phyloP scores from a whole-genome alignment of 176 grass and related monocot genomes.

The Cenchrus purpureus region DNA sequence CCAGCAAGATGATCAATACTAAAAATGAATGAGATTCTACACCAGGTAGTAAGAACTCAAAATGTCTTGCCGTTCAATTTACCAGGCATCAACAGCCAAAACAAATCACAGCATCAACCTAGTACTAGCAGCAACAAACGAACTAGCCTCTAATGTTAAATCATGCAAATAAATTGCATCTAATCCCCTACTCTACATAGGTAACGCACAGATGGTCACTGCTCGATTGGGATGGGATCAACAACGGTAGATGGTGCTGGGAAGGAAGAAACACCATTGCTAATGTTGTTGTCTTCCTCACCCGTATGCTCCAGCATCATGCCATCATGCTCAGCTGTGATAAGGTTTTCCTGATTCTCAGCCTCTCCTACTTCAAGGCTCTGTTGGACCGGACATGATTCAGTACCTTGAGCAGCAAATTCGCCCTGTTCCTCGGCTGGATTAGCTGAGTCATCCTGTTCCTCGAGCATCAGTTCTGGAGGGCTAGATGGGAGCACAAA shows the following conservation, averaged over 20 bases:
- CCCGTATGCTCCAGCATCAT: not conserved
- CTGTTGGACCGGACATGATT: conserved; percentile 3
- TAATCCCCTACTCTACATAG: conserved; percentile 24
- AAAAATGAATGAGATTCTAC: not conserved
- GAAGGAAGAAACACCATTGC: not conserved
- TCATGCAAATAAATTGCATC: conserved; percentile 17
- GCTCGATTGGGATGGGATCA: not conserved
- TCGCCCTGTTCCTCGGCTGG: not conserved
- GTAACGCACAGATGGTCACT: conserved; percentile 1
- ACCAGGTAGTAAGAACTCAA: not conserved
- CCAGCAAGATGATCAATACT: no score
- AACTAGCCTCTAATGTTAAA: conserved; percentile 19
- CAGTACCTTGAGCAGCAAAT: not conserved
- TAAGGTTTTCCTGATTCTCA: conserved; percentile 25
- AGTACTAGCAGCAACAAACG: not conserved
- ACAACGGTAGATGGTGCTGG: not conserved
- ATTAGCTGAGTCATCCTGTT: not conserved
- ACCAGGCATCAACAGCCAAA: not conserved
- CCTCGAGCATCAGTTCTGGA: conserved; percentile 15
- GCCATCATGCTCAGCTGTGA: not conserved
- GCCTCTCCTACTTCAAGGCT: conserved; percentile 30
- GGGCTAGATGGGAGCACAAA: not conserved
- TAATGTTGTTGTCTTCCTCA: conserved; percentile 2
- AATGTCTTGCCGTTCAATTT: not conserved
- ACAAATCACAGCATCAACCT: conserved; percentile 14